Conservation (phyloP, 2,329 filamentous ascomycete genomes). For the Sporothrix schenckii region DNA sequence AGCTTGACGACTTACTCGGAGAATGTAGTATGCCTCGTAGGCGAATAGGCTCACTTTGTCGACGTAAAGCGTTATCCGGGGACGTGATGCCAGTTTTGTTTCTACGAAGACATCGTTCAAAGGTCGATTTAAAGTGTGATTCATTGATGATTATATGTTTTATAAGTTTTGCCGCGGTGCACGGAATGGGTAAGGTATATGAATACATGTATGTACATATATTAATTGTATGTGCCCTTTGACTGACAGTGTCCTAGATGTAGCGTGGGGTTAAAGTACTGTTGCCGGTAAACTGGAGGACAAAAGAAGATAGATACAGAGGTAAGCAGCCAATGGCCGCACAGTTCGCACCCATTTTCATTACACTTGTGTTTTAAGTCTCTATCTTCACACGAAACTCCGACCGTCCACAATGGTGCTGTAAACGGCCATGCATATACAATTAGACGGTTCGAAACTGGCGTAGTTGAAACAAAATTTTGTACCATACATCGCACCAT, state of each 20-base stretch:
- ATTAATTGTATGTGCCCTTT: too few relatives aligned
- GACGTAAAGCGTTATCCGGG: constrained; percentile 46
- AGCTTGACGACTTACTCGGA: constrained; percentile 42
- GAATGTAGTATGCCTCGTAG: constrained; percentile 46
- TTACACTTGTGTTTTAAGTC: neutral
- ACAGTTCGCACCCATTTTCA: neutral
- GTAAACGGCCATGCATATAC: too few relatives aligned
- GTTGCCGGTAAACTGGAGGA: neutral
- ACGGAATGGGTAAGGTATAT: neutral
- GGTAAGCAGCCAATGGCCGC: neutral
- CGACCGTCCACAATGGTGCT: too few relatives aligned
- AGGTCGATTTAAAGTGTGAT: too few relatives aligned
- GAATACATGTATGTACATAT: neutral
- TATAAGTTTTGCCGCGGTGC: neutral
- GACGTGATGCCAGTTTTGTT: constrained; percentile 14
- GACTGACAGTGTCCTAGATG: neutral
- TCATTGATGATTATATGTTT: too few relatives aligned
- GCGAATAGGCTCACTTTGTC: constrained; percentile 49
- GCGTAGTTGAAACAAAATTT: too few relatives aligned
- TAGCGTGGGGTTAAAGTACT: neutral
- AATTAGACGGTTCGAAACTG: too few relatives aligned
- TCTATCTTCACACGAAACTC: too few relatives aligned
- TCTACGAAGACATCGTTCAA: too few relatives aligned
- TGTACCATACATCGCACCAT: too few relatives aligned
- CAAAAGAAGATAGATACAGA: neutral